Evolutionary conservation across 164 flowering plant genomes (phyloP).

Genomic region (Vitis vinifera): DNA sequence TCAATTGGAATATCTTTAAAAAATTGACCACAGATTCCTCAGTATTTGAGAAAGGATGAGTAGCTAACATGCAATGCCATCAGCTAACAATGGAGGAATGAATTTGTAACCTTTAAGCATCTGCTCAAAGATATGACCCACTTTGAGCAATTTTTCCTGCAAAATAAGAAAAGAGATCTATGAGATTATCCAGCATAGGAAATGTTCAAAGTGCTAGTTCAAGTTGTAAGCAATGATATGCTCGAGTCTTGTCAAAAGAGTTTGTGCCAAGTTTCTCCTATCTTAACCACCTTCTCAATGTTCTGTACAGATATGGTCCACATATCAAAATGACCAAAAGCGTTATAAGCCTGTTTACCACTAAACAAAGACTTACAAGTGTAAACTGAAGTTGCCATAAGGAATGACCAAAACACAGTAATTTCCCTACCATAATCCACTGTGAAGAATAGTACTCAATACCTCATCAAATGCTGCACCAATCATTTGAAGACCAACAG

Average conservation of each 20-base stretch:
- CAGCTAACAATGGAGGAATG: conserved; percentile 64
- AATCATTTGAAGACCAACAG: conserved; percentile 95
- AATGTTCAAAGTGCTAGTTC: too few species aligned
- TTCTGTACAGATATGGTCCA: too few species aligned
- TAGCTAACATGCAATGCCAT: conserved; percentile 27
- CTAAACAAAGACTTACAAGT: too few species aligned
- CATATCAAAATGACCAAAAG: too few species aligned
- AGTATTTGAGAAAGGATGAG: not conserved
- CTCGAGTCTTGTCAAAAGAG: too few species aligned
- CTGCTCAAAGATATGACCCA: conserved; percentile 95
- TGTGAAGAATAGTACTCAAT: not conserved
- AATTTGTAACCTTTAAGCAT: conserved; percentile 69
- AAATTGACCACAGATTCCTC: not conserved
- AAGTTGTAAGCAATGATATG: too few species aligned
- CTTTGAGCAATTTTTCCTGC: conserved; percentile 80
- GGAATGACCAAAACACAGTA: too few species aligned
- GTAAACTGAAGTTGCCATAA: too few species aligned
- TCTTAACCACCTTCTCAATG: too few species aligned
- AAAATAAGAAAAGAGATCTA: conserved; percentile 9
- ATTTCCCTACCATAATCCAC: too few species aligned
- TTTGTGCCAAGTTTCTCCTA: too few species aligned
- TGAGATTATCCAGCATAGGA: not conserved
- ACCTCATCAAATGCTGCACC: conserved; percentile 97
- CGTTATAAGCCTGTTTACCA: too few species aligned
- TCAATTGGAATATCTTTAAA: not conserved